These are phyloP conservation scores for Polyporus tsugae DNA, from an alignment of 1,284 basidiomycete species.

Conservation along the genomic window DNA sequence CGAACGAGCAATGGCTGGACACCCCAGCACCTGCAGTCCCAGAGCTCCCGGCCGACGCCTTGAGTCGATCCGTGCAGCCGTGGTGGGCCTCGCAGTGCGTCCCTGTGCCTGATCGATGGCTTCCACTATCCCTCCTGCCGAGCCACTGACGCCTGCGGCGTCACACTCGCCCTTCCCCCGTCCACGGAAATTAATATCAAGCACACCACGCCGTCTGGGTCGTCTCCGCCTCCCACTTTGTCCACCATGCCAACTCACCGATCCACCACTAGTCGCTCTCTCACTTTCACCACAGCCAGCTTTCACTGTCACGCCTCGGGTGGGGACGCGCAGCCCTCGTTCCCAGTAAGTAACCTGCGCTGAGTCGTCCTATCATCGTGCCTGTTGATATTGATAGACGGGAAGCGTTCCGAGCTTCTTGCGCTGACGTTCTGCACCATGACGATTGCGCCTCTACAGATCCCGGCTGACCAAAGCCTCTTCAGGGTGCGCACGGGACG, in stretches of 20 bases:
- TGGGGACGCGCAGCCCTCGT: neutral
- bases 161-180: neutral
- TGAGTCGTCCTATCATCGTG: neutral
- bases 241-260: neutral
- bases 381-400: slow-evolving; percentile 7
- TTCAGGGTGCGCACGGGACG: neutral
- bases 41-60: slow-evolving; percentile 4
- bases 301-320: neutral
- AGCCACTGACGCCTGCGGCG: neutral
- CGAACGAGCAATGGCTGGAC: neutral
- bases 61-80: slow-evolving; percentile 5
- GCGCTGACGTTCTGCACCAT: neutral
- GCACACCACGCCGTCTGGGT: neutral
- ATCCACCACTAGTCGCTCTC: neutral
- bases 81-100: neutral
- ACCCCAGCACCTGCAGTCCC: no score
- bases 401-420: neutral
- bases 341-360: neutral
- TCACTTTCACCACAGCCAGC: neutral
- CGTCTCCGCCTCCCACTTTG: neutral
- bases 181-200: slow-evolving; percentile 6
- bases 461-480: slow-evolving; percentile 3
- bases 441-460: slow-evolving; percentile 1
- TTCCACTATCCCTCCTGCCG: slow-evolving; percentile 13
- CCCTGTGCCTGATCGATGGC: slow-evolving; percentile 27